These are phyloP conservation scores for Eucalyptus erythrocorys DNA, from an alignment of 345 rosid species.

Conservation along the genomic window DNA sequence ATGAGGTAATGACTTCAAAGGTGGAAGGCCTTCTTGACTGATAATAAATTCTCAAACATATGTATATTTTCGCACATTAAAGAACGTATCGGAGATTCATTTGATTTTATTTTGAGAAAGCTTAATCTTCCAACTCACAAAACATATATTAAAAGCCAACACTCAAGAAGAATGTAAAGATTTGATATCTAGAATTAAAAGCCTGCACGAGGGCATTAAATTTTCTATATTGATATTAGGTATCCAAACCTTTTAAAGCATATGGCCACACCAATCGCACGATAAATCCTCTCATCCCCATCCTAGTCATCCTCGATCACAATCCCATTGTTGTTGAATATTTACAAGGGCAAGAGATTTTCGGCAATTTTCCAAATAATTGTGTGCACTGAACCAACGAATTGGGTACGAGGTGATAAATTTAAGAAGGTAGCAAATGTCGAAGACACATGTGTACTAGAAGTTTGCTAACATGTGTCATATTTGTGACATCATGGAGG, in stretches of 20 bases:
- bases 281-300: background rate
- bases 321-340: background rate
- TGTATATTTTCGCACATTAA: too few species aligned
- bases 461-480: background rate
- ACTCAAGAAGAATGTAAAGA: background rate
- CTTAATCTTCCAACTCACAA: background rate
- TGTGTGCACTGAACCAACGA: background rate
- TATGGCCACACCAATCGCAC: background rate
- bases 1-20: background rate
- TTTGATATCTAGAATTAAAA: background rate
- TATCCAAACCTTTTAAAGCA: background rate
- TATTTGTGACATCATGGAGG: background rate
- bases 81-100: background rate
- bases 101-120: background rate
- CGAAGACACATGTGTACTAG: background rate
- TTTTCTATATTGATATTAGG: background rate
- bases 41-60: background rate
- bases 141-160: background rate
- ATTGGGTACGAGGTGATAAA: background rate
- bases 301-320: background rate
- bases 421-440: background rate
- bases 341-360: background rate
- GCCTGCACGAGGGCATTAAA: background rate
- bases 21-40: background rate
- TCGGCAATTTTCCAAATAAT: background rate